Conservation (phyloP, 345 rosid species). For the Syzygium oleosum region DNA sequence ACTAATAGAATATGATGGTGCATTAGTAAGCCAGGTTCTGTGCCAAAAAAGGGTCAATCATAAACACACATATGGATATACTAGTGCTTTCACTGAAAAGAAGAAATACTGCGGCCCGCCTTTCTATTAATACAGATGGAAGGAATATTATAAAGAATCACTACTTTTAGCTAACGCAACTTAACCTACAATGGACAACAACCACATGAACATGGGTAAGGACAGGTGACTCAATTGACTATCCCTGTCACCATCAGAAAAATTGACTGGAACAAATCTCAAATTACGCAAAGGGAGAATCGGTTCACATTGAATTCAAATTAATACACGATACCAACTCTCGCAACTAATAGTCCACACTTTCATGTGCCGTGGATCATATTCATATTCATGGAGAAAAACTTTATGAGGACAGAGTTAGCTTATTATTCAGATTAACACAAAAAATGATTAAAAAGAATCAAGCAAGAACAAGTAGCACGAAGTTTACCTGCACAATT, state of each 20-base stretch:
- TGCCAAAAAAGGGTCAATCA: neutral
- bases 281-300: neutral
- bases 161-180: neutral
- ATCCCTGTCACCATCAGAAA: neutral
- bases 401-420: neutral
- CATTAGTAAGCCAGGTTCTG: neutral
- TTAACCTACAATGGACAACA: neutral
- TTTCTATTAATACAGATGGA: neutral
- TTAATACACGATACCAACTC: neutral
- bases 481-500: slow-evolving; percentile 64
- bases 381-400: neutral
- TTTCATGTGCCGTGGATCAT: neutral
- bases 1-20: neutral
- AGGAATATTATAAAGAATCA: neutral
- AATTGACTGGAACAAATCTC: neutral
- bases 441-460: neutral
- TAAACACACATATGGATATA: neutral
- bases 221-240: neutral
- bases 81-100: neutral
- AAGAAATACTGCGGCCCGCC: neutral
- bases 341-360: neutral
- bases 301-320: neutral
- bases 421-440: neutral
- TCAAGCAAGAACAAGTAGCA: neutral
- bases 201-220: neutral